phyloP scores from a whole-genome alignment of 768 basidiomycete species.

The Boletus bicolor region DNA sequence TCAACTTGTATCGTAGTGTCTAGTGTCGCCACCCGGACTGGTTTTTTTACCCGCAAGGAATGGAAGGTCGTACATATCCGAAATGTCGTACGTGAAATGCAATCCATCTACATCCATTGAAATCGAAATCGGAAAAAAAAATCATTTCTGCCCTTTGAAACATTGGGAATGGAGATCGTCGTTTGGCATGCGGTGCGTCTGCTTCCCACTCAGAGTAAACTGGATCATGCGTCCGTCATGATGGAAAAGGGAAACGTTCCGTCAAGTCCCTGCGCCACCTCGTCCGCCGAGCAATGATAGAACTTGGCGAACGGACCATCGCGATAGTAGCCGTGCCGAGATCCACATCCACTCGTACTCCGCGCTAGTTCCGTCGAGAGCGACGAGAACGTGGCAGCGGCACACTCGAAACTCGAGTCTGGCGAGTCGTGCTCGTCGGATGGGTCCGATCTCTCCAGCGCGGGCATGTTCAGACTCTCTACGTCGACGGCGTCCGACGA shows the following conservation, averaged over 20 bases:
- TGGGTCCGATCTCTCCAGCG: background rate
- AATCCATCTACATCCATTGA: constrained; percentile 2
- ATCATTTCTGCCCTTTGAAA: background rate
- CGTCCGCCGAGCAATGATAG: constrained; percentile 7
- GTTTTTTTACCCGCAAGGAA: constrained; percentile 24
- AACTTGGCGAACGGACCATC: constrained; percentile 3
- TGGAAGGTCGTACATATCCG: constrained; percentile 28
- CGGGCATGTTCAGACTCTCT: background rate
- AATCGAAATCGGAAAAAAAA: background rate
- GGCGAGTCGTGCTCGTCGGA: background rate
- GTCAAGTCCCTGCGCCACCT: constrained; percentile 1
- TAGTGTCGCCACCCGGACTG: constrained; percentile 23
- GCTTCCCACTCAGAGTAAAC: too few species aligned
- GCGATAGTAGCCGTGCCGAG: background rate
- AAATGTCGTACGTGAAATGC: background rate
- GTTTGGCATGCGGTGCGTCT: too few species aligned
- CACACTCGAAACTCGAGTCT: constrained; percentile 1
- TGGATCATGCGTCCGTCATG: background rate
- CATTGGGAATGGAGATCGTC: background rate
- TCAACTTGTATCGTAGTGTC: constrained; percentile 30
- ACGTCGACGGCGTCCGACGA: background rate
- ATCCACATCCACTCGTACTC: background rate
- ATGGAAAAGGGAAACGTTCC: constrained; percentile 5
- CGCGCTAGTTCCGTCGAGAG: background rate
- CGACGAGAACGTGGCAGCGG: background rate